These are phyloP conservation scores for Gnomoniopsis sp. DNA, from an alignment of 2,329 filamentous ascomycete species.

Conservation along the genomic window DNA sequence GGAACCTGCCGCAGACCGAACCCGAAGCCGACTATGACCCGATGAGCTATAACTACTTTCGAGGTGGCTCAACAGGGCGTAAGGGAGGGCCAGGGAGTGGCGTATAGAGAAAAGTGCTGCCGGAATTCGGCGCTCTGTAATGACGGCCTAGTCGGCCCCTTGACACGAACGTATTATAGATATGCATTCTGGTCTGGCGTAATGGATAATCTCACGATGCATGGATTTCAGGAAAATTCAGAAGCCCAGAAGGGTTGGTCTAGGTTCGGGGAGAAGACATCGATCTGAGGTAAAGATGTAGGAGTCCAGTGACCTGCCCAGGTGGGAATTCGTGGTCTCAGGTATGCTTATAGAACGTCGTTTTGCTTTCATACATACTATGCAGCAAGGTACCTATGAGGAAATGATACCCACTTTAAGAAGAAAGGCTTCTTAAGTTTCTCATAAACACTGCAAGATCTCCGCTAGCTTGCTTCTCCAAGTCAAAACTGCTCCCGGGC, in stretches of 20 bases:
- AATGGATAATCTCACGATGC: background rate
- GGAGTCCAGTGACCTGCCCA: background rate
- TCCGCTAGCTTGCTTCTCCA: too few relatives aligned
- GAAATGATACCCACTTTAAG: background rate
- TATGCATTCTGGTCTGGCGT: constrained; percentile 5
- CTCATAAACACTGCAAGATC: too few relatives aligned
- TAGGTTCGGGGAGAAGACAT: background rate
- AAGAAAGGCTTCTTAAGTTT: background rate
- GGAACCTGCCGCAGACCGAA: constrained; percentile 54
- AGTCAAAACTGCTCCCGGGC: too few relatives aligned
- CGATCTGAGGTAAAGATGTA: background rate
- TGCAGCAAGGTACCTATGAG: background rate
- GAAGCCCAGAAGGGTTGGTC: background rate
- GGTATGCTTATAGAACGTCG: background rate
- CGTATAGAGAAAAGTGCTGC: background rate
- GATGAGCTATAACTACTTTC: constrained; percentile 56
- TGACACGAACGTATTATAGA: background rate
- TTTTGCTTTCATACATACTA: background rate
- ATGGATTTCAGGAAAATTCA: background rate
- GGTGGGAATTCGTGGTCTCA: background rate
- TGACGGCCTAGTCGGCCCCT: background rate
- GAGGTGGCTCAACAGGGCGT: constrained; percentile 28
- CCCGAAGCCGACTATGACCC: constrained; percentile 38
- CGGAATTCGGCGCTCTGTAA: background rate
- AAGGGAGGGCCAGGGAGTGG: constrained; percentile 4